Conservation (phyloP, 1,284 basidiomycete species). For the Ustilago tritici region DNA sequence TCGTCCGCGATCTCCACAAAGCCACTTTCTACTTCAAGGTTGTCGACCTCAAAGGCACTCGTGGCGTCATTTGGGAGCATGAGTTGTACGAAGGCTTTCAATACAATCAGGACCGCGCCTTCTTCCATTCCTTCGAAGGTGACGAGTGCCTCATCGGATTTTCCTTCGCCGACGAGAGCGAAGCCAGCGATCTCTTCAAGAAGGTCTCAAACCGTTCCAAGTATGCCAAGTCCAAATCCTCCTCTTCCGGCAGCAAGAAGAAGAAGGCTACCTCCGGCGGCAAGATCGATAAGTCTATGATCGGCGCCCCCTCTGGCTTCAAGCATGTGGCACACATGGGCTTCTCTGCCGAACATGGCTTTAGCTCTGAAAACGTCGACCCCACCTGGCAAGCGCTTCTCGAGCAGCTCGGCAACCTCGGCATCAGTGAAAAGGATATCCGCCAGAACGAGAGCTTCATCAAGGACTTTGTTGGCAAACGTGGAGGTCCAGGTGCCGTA, state of each 20-base stretch:
- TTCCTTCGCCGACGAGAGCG: conserved; percentile 87
- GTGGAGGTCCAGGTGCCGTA: conserved; percentile 70
- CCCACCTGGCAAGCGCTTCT: conserved; percentile 88
- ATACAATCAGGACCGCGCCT: conserved; percentile 86
- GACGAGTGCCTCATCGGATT: conserved; percentile 91
- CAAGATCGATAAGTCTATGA: conserved; percentile 89
- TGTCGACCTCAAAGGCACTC: conserved; percentile 74
- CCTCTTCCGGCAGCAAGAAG: conserved; percentile 71
- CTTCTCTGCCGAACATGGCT: conserved; percentile 86
- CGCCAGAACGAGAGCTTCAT: conserved; percentile 88
- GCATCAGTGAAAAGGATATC: conserved; percentile 75
- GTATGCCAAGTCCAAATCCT: conserved; percentile 71
- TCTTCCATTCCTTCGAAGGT: conserved; percentile 92
- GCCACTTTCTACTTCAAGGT: conserved; percentile 62
- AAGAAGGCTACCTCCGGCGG: conserved; percentile 69
- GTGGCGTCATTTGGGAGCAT: conserved; percentile 93
- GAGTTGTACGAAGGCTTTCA: conserved; percentile 88
- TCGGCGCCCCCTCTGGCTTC: conserved; percentile 84
- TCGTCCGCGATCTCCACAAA: conserved; percentile 59
- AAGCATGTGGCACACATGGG: conserved; percentile 95
- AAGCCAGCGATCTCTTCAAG: conserved; percentile 89
- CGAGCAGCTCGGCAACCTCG: conserved; percentile 78
- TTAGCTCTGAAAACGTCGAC: conserved; percentile 88
- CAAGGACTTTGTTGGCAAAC: conserved; percentile 80
- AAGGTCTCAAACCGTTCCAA: conserved; percentile 81